Evolutionary conservation across 78 protist genomes (phyloP).

Genomic region (Dictyostelium discoideum): dicty_2.7 NC_007088.5:5104501-5105000

Average conservation of each 20-base stretch:
- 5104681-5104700: slow-evolving; percentile 70
- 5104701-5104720: slow-evolving; percentile 75
- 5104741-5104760: slow-evolving; percentile 44
- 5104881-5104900: slow-evolving; percentile 80
- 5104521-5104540: slow-evolving; percentile 42
- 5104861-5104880: slow-evolving; percentile 79
- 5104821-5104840: slow-evolving; percentile 28
- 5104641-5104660: slow-evolving; percentile 79
- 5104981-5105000: slow-evolving; percentile 75
- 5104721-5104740: slow-evolving; percentile 55
- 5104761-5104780: slow-evolving; percentile 55
- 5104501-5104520: slow-evolving; percentile 78
- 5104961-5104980: not conserved
- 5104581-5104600: slow-evolving; percentile 43
- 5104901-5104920: slow-evolving; percentile 68
- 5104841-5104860: slow-evolving; percentile 69
- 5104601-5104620: slow-evolving; percentile 81
- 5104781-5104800: slow-evolving; percentile 77
- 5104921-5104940: slow-evolving; percentile 69
- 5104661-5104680: slow-evolving; percentile 47
- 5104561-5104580: slow-evolving; percentile 2
- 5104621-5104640: slow-evolving; percentile 83
- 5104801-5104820: slow-evolving; percentile 54
- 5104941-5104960: slow-evolving; percentile 74
- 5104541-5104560: slow-evolving; percentile 17